These are phyloP conservation scores for Schizonepeta tenuifolia DNA, from an alignment of 257 asterid species.

Conservation along the genomic window DNA sequence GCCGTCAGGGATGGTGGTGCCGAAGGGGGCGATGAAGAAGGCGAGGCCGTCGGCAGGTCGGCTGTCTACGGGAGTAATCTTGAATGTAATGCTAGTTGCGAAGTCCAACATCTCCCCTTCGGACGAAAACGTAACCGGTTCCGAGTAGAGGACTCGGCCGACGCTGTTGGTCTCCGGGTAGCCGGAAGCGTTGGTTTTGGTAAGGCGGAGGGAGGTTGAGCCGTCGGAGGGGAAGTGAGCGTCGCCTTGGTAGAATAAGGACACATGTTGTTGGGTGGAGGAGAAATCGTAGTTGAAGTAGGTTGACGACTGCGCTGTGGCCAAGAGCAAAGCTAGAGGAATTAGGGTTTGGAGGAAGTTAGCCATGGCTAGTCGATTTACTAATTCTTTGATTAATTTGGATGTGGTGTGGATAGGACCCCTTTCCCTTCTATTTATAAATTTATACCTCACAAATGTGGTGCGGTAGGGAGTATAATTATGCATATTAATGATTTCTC, in stretches of 20 bases:
- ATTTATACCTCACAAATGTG: too few species aligned
- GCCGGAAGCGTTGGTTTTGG: neutral
- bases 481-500: too few species aligned
- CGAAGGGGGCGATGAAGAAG: conserved; percentile 25
- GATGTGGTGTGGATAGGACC: too few species aligned
- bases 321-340: neutral
- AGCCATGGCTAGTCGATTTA: too few species aligned
- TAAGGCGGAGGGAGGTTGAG: neutral
- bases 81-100: too few species aligned
- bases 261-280: neutral
- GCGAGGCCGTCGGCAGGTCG: neutral
- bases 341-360: neutral
- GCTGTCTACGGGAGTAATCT: too few species aligned
- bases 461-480: too few species aligned
- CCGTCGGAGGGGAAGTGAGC: neutral
- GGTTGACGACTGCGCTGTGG: neutral
- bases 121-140: too few species aligned
- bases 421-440: too few species aligned
- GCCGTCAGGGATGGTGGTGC: neutral
- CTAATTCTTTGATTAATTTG: too few species aligned
- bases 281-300: conserved; percentile 1
- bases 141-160: neutral
- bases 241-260: conserved; percentile 5
- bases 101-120: too few species aligned
- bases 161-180: neutral